Base-by-base conservation (phyloP, 352 stramenopile genomes). In the Phytophthora litchii region DNA sequence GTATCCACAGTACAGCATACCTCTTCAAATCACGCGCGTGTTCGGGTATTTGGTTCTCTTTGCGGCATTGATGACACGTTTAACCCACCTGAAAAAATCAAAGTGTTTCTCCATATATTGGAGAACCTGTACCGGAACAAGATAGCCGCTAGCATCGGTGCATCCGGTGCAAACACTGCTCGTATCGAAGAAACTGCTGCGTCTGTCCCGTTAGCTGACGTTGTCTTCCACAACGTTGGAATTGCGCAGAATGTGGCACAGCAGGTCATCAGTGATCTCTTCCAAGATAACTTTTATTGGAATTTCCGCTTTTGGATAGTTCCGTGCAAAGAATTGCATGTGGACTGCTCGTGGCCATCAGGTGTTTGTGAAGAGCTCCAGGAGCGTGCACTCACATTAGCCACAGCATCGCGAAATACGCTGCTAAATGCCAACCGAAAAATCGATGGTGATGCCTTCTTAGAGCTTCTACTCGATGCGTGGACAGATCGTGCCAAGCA, bases 211-310 rank as follows among this genome's bases (percentile, higher is more conserved):
- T 54, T 83, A 2, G 66, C 67, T 4, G 71, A 83, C 21, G 64
- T 91, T 9, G 80, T 94, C 41, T 92, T 91, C 60, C 74, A 88
- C 59, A 88, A 86, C 55, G 76, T 90, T 20, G 80, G 78, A 12
- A 64, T 90, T 27, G 47, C 80, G 19, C 77, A 89, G 41, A 66
- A 77, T 4, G 73, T 83, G 31, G 83, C 78, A 3, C 64, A 83
- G 14, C 64, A 71, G 29, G 73, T 94, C 2, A 74, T 92, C 29
- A 35, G 44, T 1, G 82, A 92, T 51, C 75, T 94, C 44, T 94
- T 94, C 21, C 62, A 73, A 40, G 71, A 90, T 16, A 84, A 91
- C 23, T 87, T 76, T 54, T 90, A 85, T 62, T 94, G 84, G 84
- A 85, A 88, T 50, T 88, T 92, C 37, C 65, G 81, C 42, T 94